phyloP scores from a whole-genome alignment of 2,329 filamentous ascomycete species.

The Alternaria atra region DNA sequence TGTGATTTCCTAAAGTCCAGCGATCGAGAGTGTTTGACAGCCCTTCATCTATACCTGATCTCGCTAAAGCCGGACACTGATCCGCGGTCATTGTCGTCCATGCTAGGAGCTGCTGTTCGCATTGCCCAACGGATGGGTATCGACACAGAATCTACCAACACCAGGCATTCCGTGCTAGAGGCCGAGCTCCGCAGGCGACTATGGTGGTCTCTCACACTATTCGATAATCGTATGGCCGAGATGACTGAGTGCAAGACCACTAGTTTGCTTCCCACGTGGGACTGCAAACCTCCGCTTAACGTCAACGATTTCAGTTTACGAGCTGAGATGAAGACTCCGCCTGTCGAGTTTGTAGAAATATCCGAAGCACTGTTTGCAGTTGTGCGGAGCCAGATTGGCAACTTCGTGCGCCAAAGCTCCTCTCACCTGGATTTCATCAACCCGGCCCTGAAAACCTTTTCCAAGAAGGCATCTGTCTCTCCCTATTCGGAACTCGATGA shows the following conservation, averaged over 20 bases:
- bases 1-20: conserved; percentile 66
- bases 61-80: conserved; percentile 61
- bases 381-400: conserved; percentile 59
- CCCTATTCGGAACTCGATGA: conserved; percentile 27
- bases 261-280: conserved; percentile 57
- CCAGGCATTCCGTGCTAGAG: conserved; percentile 64
- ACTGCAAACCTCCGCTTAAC: conserved; percentile 61
- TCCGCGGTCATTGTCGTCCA: conserved; percentile 61
- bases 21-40: conserved; percentile 63
- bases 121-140: conserved; percentile 69
- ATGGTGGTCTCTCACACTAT: conserved; percentile 68
- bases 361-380: conserved; percentile 65
- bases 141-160: conserved; percentile 63
- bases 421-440: conserved; percentile 59
- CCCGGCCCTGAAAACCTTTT: conserved; percentile 54
- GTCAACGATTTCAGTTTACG: conserved; percentile 61
- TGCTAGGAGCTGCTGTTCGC: conserved; percentile 66
- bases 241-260: conserved; percentile 61
- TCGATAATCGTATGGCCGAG: conserved; percentile 65
- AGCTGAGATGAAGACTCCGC: conserved; percentile 52
- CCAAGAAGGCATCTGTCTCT: conserved; percentile 27
- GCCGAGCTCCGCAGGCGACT: conserved; percentile 68
- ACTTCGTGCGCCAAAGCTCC: conserved; percentile 51
- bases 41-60: conserved; percentile 65
- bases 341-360: conserved; percentile 44